phyloP scores from a whole-genome alignment of 2,329 filamentous ascomycete species.

The Colletotrichum gloeosporioides region DNA sequence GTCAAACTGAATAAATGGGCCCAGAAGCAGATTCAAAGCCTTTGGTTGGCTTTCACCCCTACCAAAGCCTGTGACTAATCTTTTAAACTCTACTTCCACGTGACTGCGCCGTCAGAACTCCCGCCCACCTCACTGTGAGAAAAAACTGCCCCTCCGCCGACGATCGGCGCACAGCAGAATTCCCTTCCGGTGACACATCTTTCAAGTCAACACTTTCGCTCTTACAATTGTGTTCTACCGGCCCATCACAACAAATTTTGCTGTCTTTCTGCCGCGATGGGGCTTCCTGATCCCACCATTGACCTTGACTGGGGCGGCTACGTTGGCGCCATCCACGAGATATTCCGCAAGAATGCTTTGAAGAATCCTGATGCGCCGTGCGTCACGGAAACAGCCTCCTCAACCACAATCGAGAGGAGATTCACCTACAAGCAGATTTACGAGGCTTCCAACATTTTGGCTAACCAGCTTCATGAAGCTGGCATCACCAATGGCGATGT shows the following conservation, averaged over 20 bases:
- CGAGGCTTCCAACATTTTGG: conserved; percentile 80
- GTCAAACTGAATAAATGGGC: neutral
- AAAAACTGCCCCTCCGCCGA: neutral
- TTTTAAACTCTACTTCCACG: neutral
- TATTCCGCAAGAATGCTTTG: conserved; percentile 70
- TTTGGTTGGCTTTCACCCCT: neutral
- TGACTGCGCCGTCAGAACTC: neutral
- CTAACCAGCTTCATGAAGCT: conserved; percentile 76
- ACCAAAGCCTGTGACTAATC: neutral
- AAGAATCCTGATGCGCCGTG: conserved; percentile 66
- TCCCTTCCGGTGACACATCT: neutral
- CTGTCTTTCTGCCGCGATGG: neutral
- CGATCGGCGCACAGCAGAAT: neutral
- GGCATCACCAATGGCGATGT: conserved; percentile 83
- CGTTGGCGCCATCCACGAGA: conserved; percentile 75
- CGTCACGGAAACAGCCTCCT: conserved; percentile 49
- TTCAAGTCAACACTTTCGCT: neutral
- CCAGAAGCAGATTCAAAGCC: neutral
- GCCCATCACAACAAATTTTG: neutral
- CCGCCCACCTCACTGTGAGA: neutral
- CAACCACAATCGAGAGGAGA: conserved; percentile 54
- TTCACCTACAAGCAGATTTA: conserved; percentile 90
- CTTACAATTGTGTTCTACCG: neutral
- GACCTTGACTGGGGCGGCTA: conserved; percentile 52
- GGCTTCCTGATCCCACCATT: conserved; percentile 67